phyloP scores from a whole-genome alignment of 768 basidiomycete species.

The Calocybe cyanea region DNA sequence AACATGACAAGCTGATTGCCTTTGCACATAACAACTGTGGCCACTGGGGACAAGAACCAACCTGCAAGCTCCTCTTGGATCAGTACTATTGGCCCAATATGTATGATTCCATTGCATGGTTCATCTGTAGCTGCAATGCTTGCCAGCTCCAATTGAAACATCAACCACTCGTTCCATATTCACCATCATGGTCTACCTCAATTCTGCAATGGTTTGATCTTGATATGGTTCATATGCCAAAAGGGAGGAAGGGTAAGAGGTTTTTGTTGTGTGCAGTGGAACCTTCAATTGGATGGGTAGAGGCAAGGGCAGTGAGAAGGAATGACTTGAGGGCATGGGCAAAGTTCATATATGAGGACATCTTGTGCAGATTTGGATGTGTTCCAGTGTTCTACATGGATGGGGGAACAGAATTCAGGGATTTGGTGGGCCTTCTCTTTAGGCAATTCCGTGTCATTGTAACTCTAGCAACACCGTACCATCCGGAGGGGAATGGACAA shows the following conservation, averaged over 20 bases:
- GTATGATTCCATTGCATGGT: slow-evolving; percentile 9
- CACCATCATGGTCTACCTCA: slow-evolving; percentile 11
- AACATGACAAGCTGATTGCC: slow-evolving; percentile 15
- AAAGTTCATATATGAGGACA: slow-evolving; percentile 17
- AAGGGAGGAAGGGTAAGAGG: slow-evolving; percentile 15
- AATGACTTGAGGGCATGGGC: slow-evolving; percentile 21
- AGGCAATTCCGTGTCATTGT: slow-evolving; percentile 21
- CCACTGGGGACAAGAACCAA: slow-evolving; percentile 25
- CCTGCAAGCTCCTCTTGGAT: slow-evolving; percentile 17
- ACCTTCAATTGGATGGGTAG: slow-evolving; percentile 22
- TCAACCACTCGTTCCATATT: slow-evolving; percentile 19
- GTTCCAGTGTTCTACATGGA: slow-evolving; percentile 13
- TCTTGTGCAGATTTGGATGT: slow-evolving; percentile 16
- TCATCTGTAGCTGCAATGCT: slow-evolving; percentile 13
- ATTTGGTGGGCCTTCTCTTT: slow-evolving; percentile 16
- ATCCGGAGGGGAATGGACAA: slow-evolving; percentile 29
- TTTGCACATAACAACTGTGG: slow-evolving; percentile 24
- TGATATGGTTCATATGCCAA: slow-evolving; percentile 26
- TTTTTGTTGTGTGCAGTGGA: slow-evolving; percentile 18
- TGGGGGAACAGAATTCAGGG: slow-evolving; percentile 27
- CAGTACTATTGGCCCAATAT: slow-evolving; percentile 34
- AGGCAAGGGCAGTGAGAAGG: slow-evolving; percentile 24
- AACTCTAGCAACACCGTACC: slow-evolving; percentile 24
- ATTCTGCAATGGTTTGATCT: slow-evolving; percentile 23
- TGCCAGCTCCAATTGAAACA: slow-evolving; percentile 24